Evolutionary conservation across 768 basidiomycete species (phyloP).

Genomic region (Chiua virens): DNA sequence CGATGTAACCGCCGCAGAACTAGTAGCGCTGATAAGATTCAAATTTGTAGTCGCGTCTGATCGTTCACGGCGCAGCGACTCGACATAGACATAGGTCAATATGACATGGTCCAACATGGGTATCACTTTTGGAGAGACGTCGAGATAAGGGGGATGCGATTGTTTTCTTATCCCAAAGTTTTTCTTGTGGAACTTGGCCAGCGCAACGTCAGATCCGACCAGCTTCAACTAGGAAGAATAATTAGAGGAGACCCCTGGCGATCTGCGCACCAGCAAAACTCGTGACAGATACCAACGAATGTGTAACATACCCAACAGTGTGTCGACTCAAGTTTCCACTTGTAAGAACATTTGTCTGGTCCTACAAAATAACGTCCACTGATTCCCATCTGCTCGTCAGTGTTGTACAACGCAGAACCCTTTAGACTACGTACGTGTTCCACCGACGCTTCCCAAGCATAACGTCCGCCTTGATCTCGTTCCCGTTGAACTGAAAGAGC

Average conservation of each 20-base stretch:
- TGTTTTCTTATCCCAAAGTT: conserved; percentile 22
- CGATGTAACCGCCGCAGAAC: too few species aligned
- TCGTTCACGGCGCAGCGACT: conserved; percentile 25
- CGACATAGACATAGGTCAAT: conserved; percentile 27
- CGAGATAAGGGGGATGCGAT: conserved; percentile 25
- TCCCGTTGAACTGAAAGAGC: conserved; percentile 31
- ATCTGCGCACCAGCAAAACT: neutral
- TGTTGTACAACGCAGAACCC: neutral
- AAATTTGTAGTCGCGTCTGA: too few species aligned
- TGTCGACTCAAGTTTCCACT: conserved; percentile 33
- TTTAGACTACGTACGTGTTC: conserved; percentile 18
- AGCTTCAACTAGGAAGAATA: conserved; percentile 20
- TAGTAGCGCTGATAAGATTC: too few species aligned
- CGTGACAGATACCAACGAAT: neutral
- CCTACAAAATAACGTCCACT: conserved; percentile 36
- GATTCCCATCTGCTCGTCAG: neutral
- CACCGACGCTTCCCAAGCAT: conserved; percentile 25
- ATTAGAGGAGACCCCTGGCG: neutral
- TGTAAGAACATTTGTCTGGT: conserved; percentile 33
- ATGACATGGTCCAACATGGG: conserved; percentile 29
- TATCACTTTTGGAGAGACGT: conserved; percentile 18
- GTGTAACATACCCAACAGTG: conserved; percentile 25
- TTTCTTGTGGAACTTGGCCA: conserved; percentile 27
- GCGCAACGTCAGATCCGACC: conserved; percentile 4
- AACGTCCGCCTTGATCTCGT: conserved; percentile 23